Evolutionary conservation across 805 yeast genomes (phyloP), one percentile per base, ranked within the genome.

Genomic region (Yarrowia sp.): DNA sequence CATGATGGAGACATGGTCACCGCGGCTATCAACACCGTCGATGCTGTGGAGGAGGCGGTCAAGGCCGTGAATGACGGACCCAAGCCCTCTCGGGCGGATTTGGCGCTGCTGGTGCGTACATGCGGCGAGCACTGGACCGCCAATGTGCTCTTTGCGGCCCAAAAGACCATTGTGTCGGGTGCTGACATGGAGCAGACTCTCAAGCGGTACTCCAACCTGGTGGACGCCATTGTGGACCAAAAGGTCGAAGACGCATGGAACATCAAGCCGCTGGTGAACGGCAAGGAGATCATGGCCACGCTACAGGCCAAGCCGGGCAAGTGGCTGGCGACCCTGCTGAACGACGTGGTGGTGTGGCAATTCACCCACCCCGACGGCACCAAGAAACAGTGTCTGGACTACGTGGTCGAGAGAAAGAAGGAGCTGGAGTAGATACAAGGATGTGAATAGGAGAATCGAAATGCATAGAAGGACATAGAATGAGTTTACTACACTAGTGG

Each of bases 261-360:
- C 0, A 69, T 89, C 68, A 89, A 86, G 73, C 90, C 94, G 1
- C 71, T 91, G 8, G 76, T 93, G 13, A 92, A 74, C 58, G 82
- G 99, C 15, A 91, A 90, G 72, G 84, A 85, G 53, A 76, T 94
- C 53, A 79, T 84, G 64, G 77, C 79, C 50, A 76, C 80, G 20
- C 76, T 90, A 36, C 78, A 81, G 24, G 68, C 56, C 9, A 89
- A 88, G 73, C 91, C 94, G 0, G 99, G 99, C 0, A 92, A 93
- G 7, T 92, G 98, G 97, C 81, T 94, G 83, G 81, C 85, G 9
- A 77, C 77, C 9, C 77, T 87, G 9, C 83, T 86, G 69, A 85
- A 85, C 8, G 76, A 82, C 53, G 81, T 90, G 7, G 76, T 91
- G 39, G 76, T 81, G 19, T 90, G 93, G 92, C 97, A 93, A 78